Conservation (phyloP, 441 rosid genomes). For the Arabidopsis lyrata region DNA sequence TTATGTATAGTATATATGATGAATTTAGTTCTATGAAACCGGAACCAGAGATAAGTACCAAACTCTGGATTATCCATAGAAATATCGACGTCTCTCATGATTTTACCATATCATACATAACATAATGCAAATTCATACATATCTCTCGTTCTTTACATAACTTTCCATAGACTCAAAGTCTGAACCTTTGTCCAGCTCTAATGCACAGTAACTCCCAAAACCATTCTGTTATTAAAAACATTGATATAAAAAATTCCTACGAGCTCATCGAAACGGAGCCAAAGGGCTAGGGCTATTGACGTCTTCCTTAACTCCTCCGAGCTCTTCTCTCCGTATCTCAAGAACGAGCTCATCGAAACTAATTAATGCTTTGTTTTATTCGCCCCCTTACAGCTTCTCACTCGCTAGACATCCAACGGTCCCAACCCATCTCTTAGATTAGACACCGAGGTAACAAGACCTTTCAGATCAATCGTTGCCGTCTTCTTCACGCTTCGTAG, state of each 20-base stretch:
- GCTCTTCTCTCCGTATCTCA: constrained; percentile 64
- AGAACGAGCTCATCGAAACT: constrained; percentile 65
- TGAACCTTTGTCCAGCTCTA: constrained; percentile 16
- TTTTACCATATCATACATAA: constrained; percentile 34
- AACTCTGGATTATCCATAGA: neutral
- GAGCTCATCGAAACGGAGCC: constrained; percentile 73
- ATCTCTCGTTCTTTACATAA: constrained; percentile 14
- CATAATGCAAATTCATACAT: constrained; percentile 23
- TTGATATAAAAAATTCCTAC: constrained; percentile 16
- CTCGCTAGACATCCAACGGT: constrained; percentile 56
- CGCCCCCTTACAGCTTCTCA: constrained; percentile 50
- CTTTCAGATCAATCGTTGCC: constrained; percentile 84
- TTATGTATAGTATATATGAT: too few relatives aligned
- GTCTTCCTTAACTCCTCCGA: constrained; percentile 71
- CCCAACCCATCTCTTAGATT: constrained; percentile 72
- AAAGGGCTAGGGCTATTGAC: constrained; percentile 68
- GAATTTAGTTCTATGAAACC: neutral
- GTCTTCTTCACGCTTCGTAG: constrained; percentile 93
- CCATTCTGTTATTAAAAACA: constrained; percentile 27
- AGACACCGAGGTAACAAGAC: constrained; percentile 82
- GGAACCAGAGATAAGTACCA: neutral
- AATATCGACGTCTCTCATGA: neutral
- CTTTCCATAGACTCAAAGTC: constrained; percentile 29
- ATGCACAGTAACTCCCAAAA: neutral
- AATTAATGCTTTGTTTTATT: constrained; percentile 58